These are phyloP conservation scores for Saccharum hybrid DNA, from an alignment of 202 grass and related monocot genomes.

Conservation along the genomic window DNA sequence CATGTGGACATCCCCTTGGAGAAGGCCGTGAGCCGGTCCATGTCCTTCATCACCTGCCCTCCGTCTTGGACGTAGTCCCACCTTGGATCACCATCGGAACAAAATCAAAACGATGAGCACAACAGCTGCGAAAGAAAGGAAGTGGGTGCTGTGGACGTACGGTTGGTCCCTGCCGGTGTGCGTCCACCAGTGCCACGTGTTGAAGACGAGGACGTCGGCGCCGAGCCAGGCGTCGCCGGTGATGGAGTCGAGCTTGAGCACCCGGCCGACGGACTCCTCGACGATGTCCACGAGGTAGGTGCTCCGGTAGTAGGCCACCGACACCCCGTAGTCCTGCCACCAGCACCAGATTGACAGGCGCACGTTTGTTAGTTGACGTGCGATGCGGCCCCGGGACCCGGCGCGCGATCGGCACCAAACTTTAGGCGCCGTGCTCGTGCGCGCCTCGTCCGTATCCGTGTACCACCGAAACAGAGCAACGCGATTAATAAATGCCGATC, in stretches of 20 bases:
- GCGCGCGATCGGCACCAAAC: background rate
- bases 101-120: too few relatives aligned
- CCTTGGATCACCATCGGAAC: conserved; percentile 39
- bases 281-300: conserved; percentile 95
- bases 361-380: conserved; percentile 28
- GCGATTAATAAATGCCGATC: background rate
- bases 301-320: conserved; percentile 73
- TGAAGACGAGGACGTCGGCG: conserved; percentile 77
- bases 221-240: conserved; percentile 74
- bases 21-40: conserved; percentile 91
- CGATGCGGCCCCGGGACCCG: too few relatives aligned
- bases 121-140: too few relatives aligned
- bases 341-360: background rate
- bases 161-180: conserved; percentile 87
- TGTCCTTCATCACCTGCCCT: conserved; percentile 68
- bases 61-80: conserved; percentile 94
- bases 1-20: conserved; percentile 85
- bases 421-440: background rate
- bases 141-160: conserved; percentile 38
- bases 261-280: conserved; percentile 59
- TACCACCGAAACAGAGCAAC: background rate
- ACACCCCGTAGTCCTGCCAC: conserved; percentile 71
- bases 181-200: conserved; percentile 99
- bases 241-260: conserved; percentile 87
- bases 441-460: background rate